Evolutionary conservation across 177 flowering plant species (phyloP).

Genomic region (Tripterygium wilfordii): DNA sequence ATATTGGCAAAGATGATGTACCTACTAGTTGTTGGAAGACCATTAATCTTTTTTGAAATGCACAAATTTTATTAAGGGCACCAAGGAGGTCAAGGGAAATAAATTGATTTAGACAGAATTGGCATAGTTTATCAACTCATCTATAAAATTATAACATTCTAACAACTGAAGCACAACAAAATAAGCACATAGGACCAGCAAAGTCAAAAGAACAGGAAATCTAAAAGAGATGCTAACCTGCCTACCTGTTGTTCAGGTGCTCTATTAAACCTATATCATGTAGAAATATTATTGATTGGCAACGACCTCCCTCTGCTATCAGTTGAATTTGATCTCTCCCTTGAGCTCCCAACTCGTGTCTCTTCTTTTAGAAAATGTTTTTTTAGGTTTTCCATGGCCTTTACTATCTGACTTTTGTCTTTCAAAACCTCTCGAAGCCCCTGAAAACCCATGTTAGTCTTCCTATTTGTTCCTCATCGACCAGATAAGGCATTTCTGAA

Average conservation of each 20-base stretch:
- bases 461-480: slow-evolving; percentile 14
- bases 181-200: neutral
- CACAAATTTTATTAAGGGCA: too few species aligned
- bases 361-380: slow-evolving; percentile 12
- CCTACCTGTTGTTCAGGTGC: neutral
- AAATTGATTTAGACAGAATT: too few species aligned
- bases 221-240: slow-evolving; percentile 1
- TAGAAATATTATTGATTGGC: slow-evolving; percentile 8
- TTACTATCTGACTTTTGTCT: neutral
- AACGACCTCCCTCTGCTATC: slow-evolving; percentile 8
- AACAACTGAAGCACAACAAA: neutral
- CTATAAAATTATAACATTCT: too few species aligned
- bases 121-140: too few species aligned
- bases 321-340: slow-evolving; percentile 10
- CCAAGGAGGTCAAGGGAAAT: too few species aligned
- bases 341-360: slow-evolving; percentile 6
- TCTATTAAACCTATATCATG: neutral
- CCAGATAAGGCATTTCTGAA: neutral
- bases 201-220: neutral
- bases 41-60: too few species aligned
- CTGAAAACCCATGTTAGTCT: slow-evolving; percentile 5
- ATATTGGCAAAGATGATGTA: too few species aligned
- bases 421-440: neutral
- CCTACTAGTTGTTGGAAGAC: too few species aligned
- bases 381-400: too few species aligned